Percentiles rank a stretch among this genome's conserved stretches.
These are phyloP conservation scores for Tricholoma terreum DNA, from an alignment of 768 basidiomycete species.

Conservation along the genomic window DNA sequence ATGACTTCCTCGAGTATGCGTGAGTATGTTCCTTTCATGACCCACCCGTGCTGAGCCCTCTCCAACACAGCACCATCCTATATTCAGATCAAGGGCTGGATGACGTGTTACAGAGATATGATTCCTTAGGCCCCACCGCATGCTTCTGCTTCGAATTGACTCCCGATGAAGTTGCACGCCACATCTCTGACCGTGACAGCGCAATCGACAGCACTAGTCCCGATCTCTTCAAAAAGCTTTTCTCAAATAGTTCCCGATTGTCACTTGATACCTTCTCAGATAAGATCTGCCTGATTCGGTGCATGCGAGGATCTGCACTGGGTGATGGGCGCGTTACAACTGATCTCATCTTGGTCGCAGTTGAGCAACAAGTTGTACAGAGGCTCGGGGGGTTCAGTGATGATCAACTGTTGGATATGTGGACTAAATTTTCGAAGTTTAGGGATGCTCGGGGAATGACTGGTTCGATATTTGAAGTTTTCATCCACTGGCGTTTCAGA, in stretches of 20 bases:
- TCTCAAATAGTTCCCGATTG: neutral
- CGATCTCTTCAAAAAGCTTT: neutral
- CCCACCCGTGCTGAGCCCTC: neutral
- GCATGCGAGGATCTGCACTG: neutral
- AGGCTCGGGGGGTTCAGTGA: neutral
- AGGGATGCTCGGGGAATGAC: neutral
- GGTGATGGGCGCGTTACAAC: neutral
- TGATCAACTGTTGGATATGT: slow-evolving; percentile 1
- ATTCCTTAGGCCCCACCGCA: neutral
- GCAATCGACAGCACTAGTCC: neutral
- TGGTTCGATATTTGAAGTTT: neutral
- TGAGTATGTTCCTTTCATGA: neutral
- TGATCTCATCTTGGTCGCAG: neutral
- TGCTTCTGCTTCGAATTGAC: neutral
- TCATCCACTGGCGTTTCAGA: neutral
- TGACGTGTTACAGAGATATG: neutral
- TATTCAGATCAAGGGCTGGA: neutral
- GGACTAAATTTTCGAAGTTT: neutral
- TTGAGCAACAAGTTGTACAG: neutral
- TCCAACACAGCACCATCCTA: neutral
- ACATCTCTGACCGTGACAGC: neutral
- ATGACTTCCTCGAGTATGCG: neutral
- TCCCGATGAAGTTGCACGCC: neutral
- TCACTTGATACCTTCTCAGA: neutral
- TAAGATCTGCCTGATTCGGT: neutral